Percentiles rank a stretch among this genome's conserved stretches.
phyloP scores from a whole-genome alignment of 441 rosid genomes.

The Gossypium davidsonii region DNA sequence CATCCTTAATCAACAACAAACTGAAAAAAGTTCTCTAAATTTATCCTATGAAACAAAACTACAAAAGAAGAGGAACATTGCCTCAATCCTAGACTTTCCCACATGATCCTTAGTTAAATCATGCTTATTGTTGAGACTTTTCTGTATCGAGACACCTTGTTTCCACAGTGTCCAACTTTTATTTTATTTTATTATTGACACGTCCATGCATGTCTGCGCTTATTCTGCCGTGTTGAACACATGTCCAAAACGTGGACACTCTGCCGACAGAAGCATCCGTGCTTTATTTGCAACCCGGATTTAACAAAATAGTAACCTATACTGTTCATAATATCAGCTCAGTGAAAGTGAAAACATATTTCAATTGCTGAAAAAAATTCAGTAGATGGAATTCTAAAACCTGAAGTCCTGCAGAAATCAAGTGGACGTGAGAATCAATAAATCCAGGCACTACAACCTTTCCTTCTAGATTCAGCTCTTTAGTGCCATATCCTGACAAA shows the following conservation, averaged over 20 bases:
- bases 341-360: not conserved
- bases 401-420: constrained; percentile 70
- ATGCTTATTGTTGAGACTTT: too few relatives aligned
- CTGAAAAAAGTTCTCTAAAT: not conserved
- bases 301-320: not conserved
- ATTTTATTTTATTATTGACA: not conserved
- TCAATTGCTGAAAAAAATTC: not conserved
- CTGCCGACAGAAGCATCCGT: not conserved
- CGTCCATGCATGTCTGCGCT: too few relatives aligned
- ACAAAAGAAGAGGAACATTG: too few relatives aligned
- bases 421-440: constrained; percentile 88
- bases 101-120: not conserved
- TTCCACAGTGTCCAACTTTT: not conserved
- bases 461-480: constrained; percentile 60
- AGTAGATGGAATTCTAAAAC: constrained; percentile 23
- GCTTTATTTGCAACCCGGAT: not conserved
- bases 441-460: constrained; percentile 81
- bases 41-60: too few relatives aligned
- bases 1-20: not conserved
- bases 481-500: constrained; percentile 45
- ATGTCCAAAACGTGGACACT: not conserved
- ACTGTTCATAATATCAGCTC: not conserved
- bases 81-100: not conserved
- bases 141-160: not conserved
- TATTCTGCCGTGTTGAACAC: not conserved